A percentile compares a stretch with the other conserved stretches of the same genome.
These are phyloP conservation scores for Tulasnella sp. DNA, from an alignment of 768 basidiomycete genomes.

Conservation along the genomic window DNA sequence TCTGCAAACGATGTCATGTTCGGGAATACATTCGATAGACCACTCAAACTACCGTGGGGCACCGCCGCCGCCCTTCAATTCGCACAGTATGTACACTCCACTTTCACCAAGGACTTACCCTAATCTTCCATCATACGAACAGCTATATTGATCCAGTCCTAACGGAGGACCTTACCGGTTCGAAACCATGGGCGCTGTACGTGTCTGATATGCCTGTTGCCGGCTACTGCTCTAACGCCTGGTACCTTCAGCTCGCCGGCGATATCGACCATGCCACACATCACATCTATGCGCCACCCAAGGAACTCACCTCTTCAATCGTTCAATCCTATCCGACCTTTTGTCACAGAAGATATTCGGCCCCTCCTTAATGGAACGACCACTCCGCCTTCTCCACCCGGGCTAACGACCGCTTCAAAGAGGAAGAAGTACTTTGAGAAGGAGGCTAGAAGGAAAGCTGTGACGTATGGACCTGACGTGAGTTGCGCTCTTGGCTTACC, in stretches of 20 bases:
- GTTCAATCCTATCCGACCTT: slow-evolving; percentile 51
- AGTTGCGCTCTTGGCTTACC: slow-evolving; percentile 32
- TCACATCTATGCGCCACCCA: slow-evolving; percentile 48
- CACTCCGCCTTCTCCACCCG: not conserved
- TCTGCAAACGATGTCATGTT: slow-evolving; percentile 84
- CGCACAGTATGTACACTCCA: slow-evolving; percentile 68
- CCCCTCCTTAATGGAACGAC: not conserved
- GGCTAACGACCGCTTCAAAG: slow-evolving; percentile 42
- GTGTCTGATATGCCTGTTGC: not conserved
- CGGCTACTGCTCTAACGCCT: not conserved
- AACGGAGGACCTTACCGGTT: slow-evolving; percentile 72
- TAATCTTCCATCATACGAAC: not conserved
- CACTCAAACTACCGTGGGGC: slow-evolving; percentile 78
- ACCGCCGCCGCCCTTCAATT: slow-evolving; percentile 58
- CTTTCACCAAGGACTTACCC: not conserved
- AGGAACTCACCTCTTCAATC: slow-evolving; percentile 31
- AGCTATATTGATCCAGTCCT: slow-evolving; percentile 87
- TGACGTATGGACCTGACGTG: slow-evolving; percentile 65
- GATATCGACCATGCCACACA: slow-evolving; percentile 76
- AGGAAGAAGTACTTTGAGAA: slow-evolving; percentile 64
- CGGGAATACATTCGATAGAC: slow-evolving; percentile 79
- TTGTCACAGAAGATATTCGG: slow-evolving; percentile 53
- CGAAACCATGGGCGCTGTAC: slow-evolving; percentile 80
- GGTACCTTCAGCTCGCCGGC: slow-evolving; percentile 52
- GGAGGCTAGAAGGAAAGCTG: slow-evolving; percentile 50